Conservation (phyloP, 495 filamentous ascomycete species). For the Penicillium antarcticum region DNA sequence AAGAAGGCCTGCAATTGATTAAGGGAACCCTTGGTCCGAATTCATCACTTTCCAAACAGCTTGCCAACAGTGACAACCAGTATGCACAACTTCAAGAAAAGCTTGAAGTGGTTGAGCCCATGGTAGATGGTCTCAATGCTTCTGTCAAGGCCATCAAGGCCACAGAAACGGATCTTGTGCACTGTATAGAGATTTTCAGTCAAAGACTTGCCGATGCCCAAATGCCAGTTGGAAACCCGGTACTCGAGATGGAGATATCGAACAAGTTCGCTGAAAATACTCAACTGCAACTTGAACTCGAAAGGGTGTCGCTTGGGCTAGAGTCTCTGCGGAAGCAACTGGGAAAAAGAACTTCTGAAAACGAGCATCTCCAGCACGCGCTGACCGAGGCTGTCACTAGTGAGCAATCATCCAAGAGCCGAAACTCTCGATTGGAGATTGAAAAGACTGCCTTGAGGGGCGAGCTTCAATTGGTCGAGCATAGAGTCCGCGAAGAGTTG, state of each 20-base stretch:
- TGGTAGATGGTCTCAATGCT: conserved; percentile 11
- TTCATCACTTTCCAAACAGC: conserved; percentile 23
- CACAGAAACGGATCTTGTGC: conserved; percentile 17
- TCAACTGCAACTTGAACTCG: conserved; percentile 22
- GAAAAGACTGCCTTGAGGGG: conserved; percentile 20
- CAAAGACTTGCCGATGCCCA: conserved; percentile 21
- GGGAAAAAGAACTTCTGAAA: conserved; percentile 12
- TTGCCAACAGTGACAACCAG: conserved; percentile 13
- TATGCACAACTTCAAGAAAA: conserved; percentile 13
- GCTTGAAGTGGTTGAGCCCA: conserved; percentile 17
- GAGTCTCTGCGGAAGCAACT: conserved; percentile 13
- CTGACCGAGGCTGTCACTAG: conserved; percentile 14
- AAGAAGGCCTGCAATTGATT: conserved; percentile 20
- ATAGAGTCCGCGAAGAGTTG: conserved; percentile 23
- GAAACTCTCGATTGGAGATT: conserved; percentile 7
- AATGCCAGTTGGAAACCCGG: conserved; percentile 9
- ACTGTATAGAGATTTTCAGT: conserved; percentile 19
- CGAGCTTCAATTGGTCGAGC: conserved; percentile 16
- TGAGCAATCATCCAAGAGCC: conserved; percentile 10
- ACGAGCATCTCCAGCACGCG: conserved; percentile 12
- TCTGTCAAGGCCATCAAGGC: conserved; percentile 13
- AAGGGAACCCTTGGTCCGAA: conserved; percentile 14
- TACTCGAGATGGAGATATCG: conserved; percentile 8
- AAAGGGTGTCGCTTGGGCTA: conserved; percentile 14
- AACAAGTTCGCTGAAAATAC: conserved; percentile 20